A percentile compares a stretch with the other conserved stretches of the same genome.
phyloP scores from a whole-genome alignment of 1,284 basidiomycete genomes.

The Cutaneotrichosporon cyanovorans region DNA sequence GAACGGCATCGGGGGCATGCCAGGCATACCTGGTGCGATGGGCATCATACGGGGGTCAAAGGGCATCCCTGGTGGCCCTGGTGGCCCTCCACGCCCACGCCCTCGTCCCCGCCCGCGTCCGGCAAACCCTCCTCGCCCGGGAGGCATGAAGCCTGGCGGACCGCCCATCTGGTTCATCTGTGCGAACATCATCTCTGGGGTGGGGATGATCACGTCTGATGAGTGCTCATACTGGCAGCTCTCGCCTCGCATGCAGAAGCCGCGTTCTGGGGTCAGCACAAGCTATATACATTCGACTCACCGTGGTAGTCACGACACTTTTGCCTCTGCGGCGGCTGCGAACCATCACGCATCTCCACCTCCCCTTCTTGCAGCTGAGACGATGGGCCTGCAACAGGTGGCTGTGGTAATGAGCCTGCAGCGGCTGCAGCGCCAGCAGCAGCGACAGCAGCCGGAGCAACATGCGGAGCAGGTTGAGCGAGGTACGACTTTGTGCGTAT shows the following conservation, averaged over 20 bases:
- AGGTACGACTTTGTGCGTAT: slow-evolving; percentile 74
- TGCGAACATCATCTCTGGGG: slow-evolving; percentile 50
- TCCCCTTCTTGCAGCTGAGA: slow-evolving; percentile 6
- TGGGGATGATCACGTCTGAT: slow-evolving; percentile 48
- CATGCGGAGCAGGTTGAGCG: slow-evolving; percentile 38
- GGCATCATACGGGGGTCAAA: slow-evolving; percentile 6
- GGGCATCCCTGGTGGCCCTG: slow-evolving; percentile 9
- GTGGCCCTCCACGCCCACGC: slow-evolving; percentile 42
- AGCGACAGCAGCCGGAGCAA: slow-evolving; percentile 22
- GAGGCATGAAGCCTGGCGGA: slow-evolving; percentile 29
- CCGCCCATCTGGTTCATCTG: slow-evolving; percentile 31
- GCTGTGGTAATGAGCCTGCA: slow-evolving; percentile 6
- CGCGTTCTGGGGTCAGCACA: slow-evolving; percentile 56
- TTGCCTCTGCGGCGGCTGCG: slow-evolving; percentile 3
- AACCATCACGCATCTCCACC: slow-evolving; percentile 21
- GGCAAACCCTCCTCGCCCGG: slow-evolving; percentile 49
- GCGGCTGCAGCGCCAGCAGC: slow-evolving; percentile 22
- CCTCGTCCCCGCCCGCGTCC: slow-evolving; percentile 36
- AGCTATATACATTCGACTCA: slow-evolving; percentile 48
- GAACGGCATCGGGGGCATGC: slow-evolving; percentile 21
- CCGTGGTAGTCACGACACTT: slow-evolving; percentile 80
- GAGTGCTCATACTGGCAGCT: slow-evolving; percentile 88
- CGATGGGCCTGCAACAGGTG: slow-evolving; percentile 4
- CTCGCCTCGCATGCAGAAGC: slow-evolving; percentile 84
- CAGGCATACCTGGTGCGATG: slow-evolving; percentile 11